These are phyloP conservation scores for Citrus maxima DNA, from an alignment of 345 rosid species.

Conservation along the genomic window DNA sequence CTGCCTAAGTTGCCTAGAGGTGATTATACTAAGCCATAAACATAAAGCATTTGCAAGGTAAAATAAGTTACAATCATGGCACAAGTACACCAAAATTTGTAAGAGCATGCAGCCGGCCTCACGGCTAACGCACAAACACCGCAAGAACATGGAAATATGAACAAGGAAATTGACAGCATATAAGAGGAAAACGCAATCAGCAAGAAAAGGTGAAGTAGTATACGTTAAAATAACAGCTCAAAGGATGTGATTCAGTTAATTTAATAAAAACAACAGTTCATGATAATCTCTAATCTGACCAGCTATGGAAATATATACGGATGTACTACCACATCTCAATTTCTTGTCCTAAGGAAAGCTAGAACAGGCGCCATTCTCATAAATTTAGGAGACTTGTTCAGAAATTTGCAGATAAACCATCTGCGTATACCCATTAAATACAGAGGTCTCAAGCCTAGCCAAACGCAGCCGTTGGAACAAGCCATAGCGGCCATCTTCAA, in stretches of 20 bases:
- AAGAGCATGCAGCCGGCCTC: no score
- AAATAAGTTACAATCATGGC: no score
- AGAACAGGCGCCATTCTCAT: not conserved
- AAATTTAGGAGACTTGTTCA: not conserved
- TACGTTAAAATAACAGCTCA: not conserved
- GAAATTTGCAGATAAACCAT: slow-evolving; percentile 71
- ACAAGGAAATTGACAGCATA: no score
- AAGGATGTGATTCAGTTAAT: not conserved
- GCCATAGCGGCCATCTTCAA: slow-evolving; percentile 81
- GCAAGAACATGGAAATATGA: no score
- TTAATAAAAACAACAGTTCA: not conserved
- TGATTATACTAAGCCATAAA: no score
- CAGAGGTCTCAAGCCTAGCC: slow-evolving; percentile 62
- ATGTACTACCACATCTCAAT: slow-evolving; percentile 24
- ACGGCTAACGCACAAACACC: no score
- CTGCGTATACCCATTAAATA: slow-evolving; percentile 95
- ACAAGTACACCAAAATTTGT: no score
- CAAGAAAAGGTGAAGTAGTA: not conserved
- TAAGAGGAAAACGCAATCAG: not conserved
- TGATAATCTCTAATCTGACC: not conserved
- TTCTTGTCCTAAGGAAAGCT: slow-evolving; percentile 16
- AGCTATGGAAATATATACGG: not conserved
- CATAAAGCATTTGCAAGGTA: no score
- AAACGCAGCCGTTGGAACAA: slow-evolving; percentile 75
- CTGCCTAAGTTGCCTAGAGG: no score